A percentile compares a stretch with the other conserved stretches of the same genome.
phyloP scores from a whole-genome alignment of 805 yeast genomes.

The Nakazawaea holstii region DNA sequence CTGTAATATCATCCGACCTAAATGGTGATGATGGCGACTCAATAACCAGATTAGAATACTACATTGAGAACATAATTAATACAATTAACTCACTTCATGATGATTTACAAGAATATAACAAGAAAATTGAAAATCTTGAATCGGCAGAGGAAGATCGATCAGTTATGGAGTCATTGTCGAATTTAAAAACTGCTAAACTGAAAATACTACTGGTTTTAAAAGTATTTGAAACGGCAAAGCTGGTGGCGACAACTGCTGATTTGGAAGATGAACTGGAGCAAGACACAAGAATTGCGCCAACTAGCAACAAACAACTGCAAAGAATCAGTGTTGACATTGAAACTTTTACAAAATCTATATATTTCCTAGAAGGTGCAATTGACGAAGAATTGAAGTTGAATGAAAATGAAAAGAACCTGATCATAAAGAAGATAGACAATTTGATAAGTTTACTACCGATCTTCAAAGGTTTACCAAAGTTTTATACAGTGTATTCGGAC shows the following conservation, averaged over 20 bases:
- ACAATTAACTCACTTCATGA: slow-evolving; percentile 52
- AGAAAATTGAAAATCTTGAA: slow-evolving; percentile 16
- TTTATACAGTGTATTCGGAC: slow-evolving; percentile 42
- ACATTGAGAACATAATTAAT: slow-evolving; percentile 53
- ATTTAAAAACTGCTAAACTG: slow-evolving; percentile 37
- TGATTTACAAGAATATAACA: slow-evolving; percentile 32
- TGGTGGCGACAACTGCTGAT: slow-evolving; percentile 29
- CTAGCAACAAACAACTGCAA: slow-evolving; percentile 5
- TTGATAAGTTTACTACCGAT: slow-evolving; percentile 45
- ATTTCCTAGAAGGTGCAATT: slow-evolving; percentile 39
- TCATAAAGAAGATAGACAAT: slow-evolving; percentile 38
- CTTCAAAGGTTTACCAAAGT: slow-evolving; percentile 47
- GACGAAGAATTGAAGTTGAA: slow-evolving; percentile 33
- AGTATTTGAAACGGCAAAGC: slow-evolving; percentile 38
- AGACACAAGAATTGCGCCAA: slow-evolving; percentile 3
- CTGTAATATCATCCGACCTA: slow-evolving; percentile 27
- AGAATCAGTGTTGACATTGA: slow-evolving; percentile 17
- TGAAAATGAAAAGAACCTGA: slow-evolving; percentile 25
- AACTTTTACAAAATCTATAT: slow-evolving; percentile 32
- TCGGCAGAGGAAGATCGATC: slow-evolving; percentile 15
- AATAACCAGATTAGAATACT: slow-evolving; percentile 59
- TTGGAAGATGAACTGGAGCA: slow-evolving; percentile 13
- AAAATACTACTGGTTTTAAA: slow-evolving; percentile 41
- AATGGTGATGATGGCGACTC: slow-evolving; percentile 19
- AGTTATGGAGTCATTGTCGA: slow-evolving; percentile 32